Percentiles rank a stretch among this genome's conserved stretches.
Evolutionary conservation across 2,329 filamentous ascomycete genomes (phyloP).

Genomic region (Pleurostoma richardsiae): DNA sequence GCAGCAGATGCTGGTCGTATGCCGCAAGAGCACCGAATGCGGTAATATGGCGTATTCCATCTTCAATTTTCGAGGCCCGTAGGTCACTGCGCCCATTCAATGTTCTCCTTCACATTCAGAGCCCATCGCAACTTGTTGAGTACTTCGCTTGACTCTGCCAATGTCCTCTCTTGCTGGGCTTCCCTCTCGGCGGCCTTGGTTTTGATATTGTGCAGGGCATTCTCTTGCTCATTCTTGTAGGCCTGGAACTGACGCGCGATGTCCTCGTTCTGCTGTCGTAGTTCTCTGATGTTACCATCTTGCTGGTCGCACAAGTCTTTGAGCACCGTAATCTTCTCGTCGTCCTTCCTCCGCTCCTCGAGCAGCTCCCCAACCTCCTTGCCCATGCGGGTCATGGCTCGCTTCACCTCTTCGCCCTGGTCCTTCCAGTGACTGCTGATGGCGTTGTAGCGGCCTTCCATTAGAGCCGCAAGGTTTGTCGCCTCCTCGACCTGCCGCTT

Average conservation of each 20-base stretch:
- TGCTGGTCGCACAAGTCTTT: slow-evolving; percentile 70
- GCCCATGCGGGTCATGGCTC: slow-evolving; percentile 42
- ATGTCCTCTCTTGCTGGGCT: slow-evolving; percentile 52
- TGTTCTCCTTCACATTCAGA: slow-evolving; percentile 59
- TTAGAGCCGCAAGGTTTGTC: slow-evolving; percentile 57
- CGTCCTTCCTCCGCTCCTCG: slow-evolving; percentile 52
- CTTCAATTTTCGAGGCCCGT: too few species aligned
- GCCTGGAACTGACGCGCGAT: slow-evolving; percentile 55
- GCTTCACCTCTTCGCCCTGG: slow-evolving; percentile 57
- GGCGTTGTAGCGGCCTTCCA: slow-evolving; percentile 66
- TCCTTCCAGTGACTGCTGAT: slow-evolving; percentile 64
- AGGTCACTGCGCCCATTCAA: slow-evolving; percentile 15
- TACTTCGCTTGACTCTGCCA: slow-evolving; percentile 55
- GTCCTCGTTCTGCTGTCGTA: slow-evolving; percentile 56
- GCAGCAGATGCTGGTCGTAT: too few species aligned
- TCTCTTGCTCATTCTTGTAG: slow-evolving; percentile 61
- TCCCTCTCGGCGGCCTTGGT: slow-evolving; percentile 51
- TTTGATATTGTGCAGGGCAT: slow-evolving; percentile 56
- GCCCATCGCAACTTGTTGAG: slow-evolving; percentile 70
- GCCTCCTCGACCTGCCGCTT: slow-evolving; percentile 63
- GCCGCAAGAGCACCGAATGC: too few species aligned
- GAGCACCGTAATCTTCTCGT: slow-evolving; percentile 58
- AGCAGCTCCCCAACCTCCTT: slow-evolving; percentile 50
- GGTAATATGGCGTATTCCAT: too few species aligned
- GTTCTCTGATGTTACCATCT: slow-evolving; percentile 59